phyloP scores from a whole-genome alignment of 345 rosid species.

The Boechera divaricarpa region DNA sequence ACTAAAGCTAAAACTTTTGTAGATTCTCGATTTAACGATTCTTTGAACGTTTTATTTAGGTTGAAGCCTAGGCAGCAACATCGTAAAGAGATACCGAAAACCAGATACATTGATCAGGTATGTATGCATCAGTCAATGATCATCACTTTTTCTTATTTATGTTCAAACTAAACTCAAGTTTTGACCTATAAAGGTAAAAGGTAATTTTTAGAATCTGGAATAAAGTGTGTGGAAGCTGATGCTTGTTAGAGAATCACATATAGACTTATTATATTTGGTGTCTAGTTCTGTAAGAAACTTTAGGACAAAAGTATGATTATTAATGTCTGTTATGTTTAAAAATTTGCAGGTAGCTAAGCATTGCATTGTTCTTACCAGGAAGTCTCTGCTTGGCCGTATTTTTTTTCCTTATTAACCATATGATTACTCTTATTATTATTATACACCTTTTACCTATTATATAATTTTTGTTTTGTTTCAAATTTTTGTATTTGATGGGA shows the following conservation, averaged over 20 bases:
- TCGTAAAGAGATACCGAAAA: constrained; percentile 21
- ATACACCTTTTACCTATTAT: constrained; percentile 23
- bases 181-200: constrained; percentile 22
- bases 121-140: constrained; percentile 17
- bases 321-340: not conserved
- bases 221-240: constrained; percentile 37
- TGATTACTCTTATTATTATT: constrained; percentile 37
- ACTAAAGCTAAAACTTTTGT: not conserved
- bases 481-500: constrained; percentile 25
- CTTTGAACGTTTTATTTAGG: constrained; percentile 34
- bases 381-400: constrained; percentile 38
- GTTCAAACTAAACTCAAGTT: constrained; percentile 26
- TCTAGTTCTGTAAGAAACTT: constrained; percentile 27
- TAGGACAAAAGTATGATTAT: constrained; percentile 27
- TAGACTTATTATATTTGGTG: not conserved
- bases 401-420: constrained; percentile 17
- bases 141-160: not conserved
- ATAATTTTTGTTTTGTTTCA: constrained; percentile 29
- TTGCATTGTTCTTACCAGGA: constrained; percentile 30
- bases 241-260: constrained; percentile 8
- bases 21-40: constrained; percentile 24
- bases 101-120: constrained; percentile 42
- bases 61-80: constrained; percentile 38
- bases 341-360: constrained; percentile 26
- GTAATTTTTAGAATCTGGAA: constrained; percentile 31